Base-by-base conservation (phyloP, 768 basidiomycete genomes). In the Pholiota microspora region DNA sequence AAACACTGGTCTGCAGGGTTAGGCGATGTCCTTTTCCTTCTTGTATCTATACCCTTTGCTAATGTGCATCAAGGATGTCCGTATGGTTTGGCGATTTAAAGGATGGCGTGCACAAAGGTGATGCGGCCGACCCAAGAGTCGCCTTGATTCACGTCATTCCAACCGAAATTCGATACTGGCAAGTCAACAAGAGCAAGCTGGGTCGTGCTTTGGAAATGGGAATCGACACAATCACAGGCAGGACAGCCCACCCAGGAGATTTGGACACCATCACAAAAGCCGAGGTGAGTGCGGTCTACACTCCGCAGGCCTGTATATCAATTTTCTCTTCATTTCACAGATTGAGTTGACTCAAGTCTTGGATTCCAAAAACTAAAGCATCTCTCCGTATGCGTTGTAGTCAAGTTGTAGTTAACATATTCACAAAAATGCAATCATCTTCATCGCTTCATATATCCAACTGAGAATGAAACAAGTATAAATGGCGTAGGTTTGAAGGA, bases 61-160 rank as follows among this genome's bases (percentile, higher is more conserved):
- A n/a, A n/a, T n/a, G n/a, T n/a, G n/a, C n/a, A n/a, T n/a, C n/a
- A n/a, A 90, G 88, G 2, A 75, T 82, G 28, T 67, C 79, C 7
- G 88, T 86, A 0, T 97, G 92, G 79, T 95, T 95, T 62, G 92
- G 90, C 32, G 88, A 96, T 65, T 75, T 94, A 51, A 85, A 86
- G 28, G 93, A 96, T 59, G 90, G 89, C 15, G 72, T 88, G 5
- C 93, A 94, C 68, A 86, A 83, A 62, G 94, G 93, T n/a, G 82
- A 87, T 61, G 78, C 78, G 27, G 73, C 77, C 45, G 94, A 96
- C 59, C 91, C 93, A 0, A 82, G 94, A 23, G 79, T 97, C 3
- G 78, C 85, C 6, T 68, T 90, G 31, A 90, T 96, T 59, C 83
- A 92, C 67, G 81, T 97, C 51, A 69, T 86, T 49, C 91, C 92